Conservation (phyloP, 2,329 filamentous ascomycete genomes). For the Diaporthe nobilis region DNA sequence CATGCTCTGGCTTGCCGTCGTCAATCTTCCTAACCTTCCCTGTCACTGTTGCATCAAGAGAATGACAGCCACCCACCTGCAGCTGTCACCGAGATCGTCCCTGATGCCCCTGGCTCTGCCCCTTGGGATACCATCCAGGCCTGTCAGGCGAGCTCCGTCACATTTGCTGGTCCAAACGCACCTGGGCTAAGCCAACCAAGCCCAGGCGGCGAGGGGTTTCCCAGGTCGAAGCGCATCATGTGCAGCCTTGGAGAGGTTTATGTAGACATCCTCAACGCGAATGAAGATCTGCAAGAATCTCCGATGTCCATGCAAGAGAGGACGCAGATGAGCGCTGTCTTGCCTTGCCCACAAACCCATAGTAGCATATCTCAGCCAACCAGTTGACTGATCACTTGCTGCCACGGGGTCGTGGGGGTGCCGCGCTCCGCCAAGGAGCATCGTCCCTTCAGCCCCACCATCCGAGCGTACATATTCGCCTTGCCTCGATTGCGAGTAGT, state of each 20-base stretch:
- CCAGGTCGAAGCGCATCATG: background rate
- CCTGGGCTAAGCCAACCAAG: background rate
- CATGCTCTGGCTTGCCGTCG: background rate
- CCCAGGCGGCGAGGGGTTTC: background rate
- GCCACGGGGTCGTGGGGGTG: background rate
- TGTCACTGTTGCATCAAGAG: background rate
- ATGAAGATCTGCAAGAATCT: constrained; percentile 18
- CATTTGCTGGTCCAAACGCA: background rate
- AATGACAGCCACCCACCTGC: constrained; percentile 18
- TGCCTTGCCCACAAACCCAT: background rate
- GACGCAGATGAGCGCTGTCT: background rate
- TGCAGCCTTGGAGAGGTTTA: background rate
- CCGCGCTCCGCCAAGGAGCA: constrained; percentile 15
- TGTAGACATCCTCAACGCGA: background rate
- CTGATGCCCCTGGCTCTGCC: background rate
- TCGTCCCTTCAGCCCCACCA: constrained; percentile 31
- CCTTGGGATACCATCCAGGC: background rate
- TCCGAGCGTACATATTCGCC: constrained; percentile 32
- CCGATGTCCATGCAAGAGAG: background rate
- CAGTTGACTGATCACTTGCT: constrained; percentile 17
- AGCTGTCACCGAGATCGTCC: constrained; percentile 8
- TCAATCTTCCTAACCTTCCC: background rate
- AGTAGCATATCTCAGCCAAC: background rate
- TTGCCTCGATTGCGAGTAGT: constrained; percentile 19
- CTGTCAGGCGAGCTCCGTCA: background rate